A percentile compares a stretch with the other conserved stretches of the same genome.
phyloP scores from a whole-genome alignment of 495 filamentous ascomycete species.

The Penicillium silybi region DNA sequence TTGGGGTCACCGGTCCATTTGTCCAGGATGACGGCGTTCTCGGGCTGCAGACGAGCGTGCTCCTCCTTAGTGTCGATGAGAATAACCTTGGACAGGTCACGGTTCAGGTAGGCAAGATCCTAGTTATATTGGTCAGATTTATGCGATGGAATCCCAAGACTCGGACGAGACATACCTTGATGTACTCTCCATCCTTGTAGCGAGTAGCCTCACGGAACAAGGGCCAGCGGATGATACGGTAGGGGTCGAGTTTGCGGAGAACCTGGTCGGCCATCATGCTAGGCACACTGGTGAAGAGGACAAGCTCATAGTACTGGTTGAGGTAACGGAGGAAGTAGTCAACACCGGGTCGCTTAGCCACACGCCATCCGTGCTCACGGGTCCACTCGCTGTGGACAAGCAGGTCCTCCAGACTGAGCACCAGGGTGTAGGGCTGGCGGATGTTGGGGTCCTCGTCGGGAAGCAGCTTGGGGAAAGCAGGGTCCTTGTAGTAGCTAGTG shows the following conservation, averaged over 20 bases:
- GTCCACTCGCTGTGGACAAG: conserved; percentile 92
- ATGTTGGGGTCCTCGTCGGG: conserved; percentile 81
- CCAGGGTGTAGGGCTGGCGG: conserved; percentile 86
- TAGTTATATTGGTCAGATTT: conserved; percentile 27
- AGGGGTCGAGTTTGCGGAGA: conserved; percentile 92
- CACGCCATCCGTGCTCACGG: conserved; percentile 89
- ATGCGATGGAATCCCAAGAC: not conserved
- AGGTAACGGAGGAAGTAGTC: conserved; percentile 98
- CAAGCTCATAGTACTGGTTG: conserved; percentile 95
- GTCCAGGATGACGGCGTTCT: conserved; percentile 87
- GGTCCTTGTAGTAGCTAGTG: conserved; percentile 90
- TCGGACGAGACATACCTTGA: conserved; percentile 65
- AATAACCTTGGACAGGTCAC: conserved; percentile 89
- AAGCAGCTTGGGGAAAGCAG: conserved; percentile 88
- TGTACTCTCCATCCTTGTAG: conserved; percentile 90
- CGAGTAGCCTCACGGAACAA: conserved; percentile 91
- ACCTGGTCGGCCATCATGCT: conserved; percentile 79
- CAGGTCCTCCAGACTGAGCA: conserved; percentile 88
- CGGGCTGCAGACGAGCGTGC: conserved; percentile 80
- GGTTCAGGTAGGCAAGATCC: conserved; percentile 95
- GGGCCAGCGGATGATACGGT: conserved; percentile 91
- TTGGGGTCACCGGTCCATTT: conserved; percentile 82
- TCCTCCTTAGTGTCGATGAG: conserved; percentile 80
- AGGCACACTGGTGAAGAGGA: conserved; percentile 86
- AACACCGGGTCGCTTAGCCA: conserved; percentile 90